A percentile compares a stretch with the other conserved stretches of the same genome.
Conservation (phyloP, 2,329 filamentous ascomycete genomes). For the Emmonsia crescens region DNA sequence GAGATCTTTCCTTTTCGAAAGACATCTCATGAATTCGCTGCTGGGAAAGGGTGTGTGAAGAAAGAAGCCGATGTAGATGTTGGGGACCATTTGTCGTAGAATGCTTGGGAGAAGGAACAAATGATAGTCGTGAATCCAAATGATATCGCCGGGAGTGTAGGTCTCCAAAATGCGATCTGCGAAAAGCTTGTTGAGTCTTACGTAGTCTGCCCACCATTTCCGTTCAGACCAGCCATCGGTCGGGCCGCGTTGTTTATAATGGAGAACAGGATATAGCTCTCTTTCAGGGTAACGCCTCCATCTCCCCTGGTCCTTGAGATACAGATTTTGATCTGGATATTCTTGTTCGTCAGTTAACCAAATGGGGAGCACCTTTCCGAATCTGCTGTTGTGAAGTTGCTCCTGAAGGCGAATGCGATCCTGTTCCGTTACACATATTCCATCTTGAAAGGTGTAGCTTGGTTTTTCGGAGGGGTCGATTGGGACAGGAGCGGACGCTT, state of each 20-base stretch:
- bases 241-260: constrained; percentile 91
- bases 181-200: constrained; percentile 84
- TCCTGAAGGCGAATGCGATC: constrained; percentile 65
- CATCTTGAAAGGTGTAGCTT: constrained; percentile 52
- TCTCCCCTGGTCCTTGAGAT: constrained; percentile 68
- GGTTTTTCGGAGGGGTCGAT: constrained; percentile 41
- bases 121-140: constrained; percentile 91
- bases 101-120: constrained; percentile 81
- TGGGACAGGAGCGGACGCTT: constrained; percentile 68
- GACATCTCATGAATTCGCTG: constrained; percentile 85
- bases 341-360: constrained; percentile 77
- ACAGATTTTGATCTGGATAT: constrained; percentile 54
- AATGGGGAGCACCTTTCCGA: constrained; percentile 71
- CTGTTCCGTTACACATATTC: constrained; percentile 57
- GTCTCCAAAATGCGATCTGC: constrained; percentile 77
- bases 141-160: constrained; percentile 86
- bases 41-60: constrained; percentile 91
- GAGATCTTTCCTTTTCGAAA: constrained; percentile 79
- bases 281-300: constrained; percentile 89
- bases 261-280: constrained; percentile 83
- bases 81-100: constrained; percentile 71
- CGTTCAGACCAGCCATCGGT: constrained; percentile 73
- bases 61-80: constrained; percentile 91
- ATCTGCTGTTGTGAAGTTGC: constrained; percentile 60
- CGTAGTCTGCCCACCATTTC: constrained; percentile 83